Base-by-base conservation (phyloP, 2,329 filamentous ascomycete genomes). In the Aspergillus ruber region DNA sequence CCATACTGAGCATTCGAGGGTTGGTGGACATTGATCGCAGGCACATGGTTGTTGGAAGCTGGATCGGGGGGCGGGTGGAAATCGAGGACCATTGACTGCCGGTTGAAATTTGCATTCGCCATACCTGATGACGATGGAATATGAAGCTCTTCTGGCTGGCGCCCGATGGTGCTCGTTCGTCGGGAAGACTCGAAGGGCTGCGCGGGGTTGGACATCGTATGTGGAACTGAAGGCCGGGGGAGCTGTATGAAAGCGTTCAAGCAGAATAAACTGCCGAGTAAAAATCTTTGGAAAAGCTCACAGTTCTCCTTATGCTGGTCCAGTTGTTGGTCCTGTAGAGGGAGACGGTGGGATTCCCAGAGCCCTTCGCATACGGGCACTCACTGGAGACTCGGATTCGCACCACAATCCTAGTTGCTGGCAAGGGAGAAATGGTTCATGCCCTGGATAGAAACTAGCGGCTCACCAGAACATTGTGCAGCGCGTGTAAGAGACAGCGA, bases 21-120 rank as follows among this genome's bases (percentile, higher is more conserved):
- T 56, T 82, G 77, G 55, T 84, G 81, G 43, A 84, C 70, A 58
- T 74, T 82, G 61, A 84, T 80, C 43, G 78, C 74, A 44, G 79
- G 78, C 46, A 74, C 69, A 50, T 73, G 70, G 45, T 65, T 70
- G 42, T 68, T 63, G 47, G 68, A 65, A 58, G 77, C 77, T 46
- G 77, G 73, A 54, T 75, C 70, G 40, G 75, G 67, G 47, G 74
- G 66, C 54, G 74, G 70, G 65, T 77, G 15, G 6, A 25, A 77
- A 55, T 77, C 69, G 44, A 73, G 69, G 42, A 69, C 66, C 53
- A 67, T 65, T 52, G 66, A 63, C 58, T 74, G 66, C 43, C 62
- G 71, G 43, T 67, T 63, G 35, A 58, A 53, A 42, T 68, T 70
- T 36, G 69, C 65, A 49, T 65, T 65, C 56, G 68, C 64, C 25